Base-by-base conservation (phyloP, 2,329 filamentous ascomycete species). In the Plenodomus biglobosus region DNA sequence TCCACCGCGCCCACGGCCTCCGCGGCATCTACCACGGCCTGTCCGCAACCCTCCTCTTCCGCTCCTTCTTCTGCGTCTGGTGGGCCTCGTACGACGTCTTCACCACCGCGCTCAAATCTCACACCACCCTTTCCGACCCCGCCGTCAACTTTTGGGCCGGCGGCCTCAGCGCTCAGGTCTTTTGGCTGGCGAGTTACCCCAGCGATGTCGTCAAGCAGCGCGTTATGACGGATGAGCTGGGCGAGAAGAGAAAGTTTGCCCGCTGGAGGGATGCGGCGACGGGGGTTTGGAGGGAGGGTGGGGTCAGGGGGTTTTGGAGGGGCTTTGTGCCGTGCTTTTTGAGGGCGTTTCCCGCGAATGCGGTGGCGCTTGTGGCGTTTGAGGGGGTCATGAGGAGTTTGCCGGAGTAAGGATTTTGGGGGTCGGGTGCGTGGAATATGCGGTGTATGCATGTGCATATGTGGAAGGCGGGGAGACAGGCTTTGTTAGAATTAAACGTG, bases 61-160 rank as follows among this genome's bases (percentile, higher is more conserved):
- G 94, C 16, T 84, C 85, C 13, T 95, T 92, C 76, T 99, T 99
- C 79, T 96, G 96, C 80, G 94, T 87, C 77, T 97, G 92, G 92
- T 99, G 94, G 94, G 85, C 86, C n/a, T 88, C 85, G 51, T 99
- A 99, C 76, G 92, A 96, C 64, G 61, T 96, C 22, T 81, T 97
- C 59, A 88, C 89, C 4, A 79, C 83, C 18, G 75, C 80, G 50
- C 76, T 97, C 66, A 77, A 82, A 45, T 73, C 82, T 16, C 77
- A 84, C 61, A 96, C 92, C 2, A 73, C 61, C 11, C 75, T 96
- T 44, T 87, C 87, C 44, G 83, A 84, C 0, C 90, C 94, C 0
- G 85, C 85, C 1, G 80, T 97, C 65, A 97, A 97, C 70, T 99
- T 99, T 76, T 97, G 92, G 92, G 92, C 94, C 0, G 94, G 94